Conservation (phyloP, 129 eudicot species). For the Chrysanthemum seticuspe region DNA sequence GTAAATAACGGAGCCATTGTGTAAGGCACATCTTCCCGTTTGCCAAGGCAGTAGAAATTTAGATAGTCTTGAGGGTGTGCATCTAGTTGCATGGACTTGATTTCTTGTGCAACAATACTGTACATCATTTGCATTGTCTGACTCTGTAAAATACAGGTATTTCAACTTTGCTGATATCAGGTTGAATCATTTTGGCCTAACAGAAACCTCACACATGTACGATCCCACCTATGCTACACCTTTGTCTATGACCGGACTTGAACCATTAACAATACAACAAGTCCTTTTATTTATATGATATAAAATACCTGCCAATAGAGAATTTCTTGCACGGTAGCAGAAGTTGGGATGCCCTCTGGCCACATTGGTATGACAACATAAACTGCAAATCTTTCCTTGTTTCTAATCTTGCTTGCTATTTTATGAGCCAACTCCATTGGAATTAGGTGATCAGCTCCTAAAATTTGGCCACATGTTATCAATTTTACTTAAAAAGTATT, state of each 20-base stretch:
- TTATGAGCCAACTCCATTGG: conserved; percentile 96
- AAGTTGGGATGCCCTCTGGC: conserved; percentile 92
- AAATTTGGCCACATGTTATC: conserved; percentile 25
- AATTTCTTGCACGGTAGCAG: conserved; percentile 79
- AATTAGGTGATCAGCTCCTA: conserved; percentile 92
- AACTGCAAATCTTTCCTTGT: conserved; percentile 78
- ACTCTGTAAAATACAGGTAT: conserved; percentile 37
- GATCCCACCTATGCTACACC: too few species aligned
- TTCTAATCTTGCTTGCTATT: conserved; percentile 84
- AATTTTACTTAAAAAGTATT: background rate
- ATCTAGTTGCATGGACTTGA: conserved; percentile 63
- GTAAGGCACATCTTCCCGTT: conserved; percentile 61
- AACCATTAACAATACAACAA: background rate
- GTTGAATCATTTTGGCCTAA: background rate
- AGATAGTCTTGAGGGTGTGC: conserved; percentile 80
- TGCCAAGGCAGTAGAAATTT: conserved; percentile 92
- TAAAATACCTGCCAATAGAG: conserved; percentile 90
- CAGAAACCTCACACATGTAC: too few species aligned
- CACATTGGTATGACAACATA: conserved; percentile 94
- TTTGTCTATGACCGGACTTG: background rate
- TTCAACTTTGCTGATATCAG: background rate
- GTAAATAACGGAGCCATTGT: conserved; percentile 37
- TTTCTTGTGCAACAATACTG: conserved; percentile 57
- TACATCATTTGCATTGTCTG: conserved; percentile 96
- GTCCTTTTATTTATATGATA: background rate